These are phyloP conservation scores for Aspergillus sp. DNA, from an alignment of 2,329 filamentous ascomycete genomes.

Conservation along the genomic window DNA sequence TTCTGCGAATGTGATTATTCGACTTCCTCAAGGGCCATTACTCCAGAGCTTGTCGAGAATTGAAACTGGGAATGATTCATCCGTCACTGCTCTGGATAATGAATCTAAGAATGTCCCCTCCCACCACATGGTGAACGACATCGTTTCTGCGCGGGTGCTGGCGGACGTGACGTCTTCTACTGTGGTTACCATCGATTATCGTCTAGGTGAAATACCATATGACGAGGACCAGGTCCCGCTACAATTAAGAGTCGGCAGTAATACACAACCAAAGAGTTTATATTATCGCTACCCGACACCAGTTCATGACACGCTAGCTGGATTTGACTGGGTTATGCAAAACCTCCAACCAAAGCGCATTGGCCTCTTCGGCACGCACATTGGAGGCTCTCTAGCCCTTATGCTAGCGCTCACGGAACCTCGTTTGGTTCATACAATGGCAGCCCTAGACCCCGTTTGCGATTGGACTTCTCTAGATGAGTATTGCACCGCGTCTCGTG, in stretches of 20 bases:
- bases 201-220: slow-evolving; percentile 27
- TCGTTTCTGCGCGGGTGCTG: slow-evolving; percentile 16
- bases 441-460: slow-evolving; percentile 36
- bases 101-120: neutral
- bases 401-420: slow-evolving; percentile 46
- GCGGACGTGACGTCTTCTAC: slow-evolving; percentile 33
- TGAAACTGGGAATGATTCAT: neutral
- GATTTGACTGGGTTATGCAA: slow-evolving; percentile 39
- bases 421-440: slow-evolving; percentile 31
- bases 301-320: slow-evolving; percentile 40
- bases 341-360: slow-evolving; percentile 31
- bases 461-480: slow-evolving; percentile 45
- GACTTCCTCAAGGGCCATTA: slow-evolving; percentile 38
- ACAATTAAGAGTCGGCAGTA: neutral
- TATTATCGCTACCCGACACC: slow-evolving; percentile 36
- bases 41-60: slow-evolving; percentile 11
- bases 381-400: slow-evolving; percentile 43
- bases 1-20: slow-evolving; percentile 33
- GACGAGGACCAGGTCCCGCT: neutral
- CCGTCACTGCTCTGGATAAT: neutral
- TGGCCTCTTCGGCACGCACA: slow-evolving; percentile 34
- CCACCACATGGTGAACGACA: neutral
- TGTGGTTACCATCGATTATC: slow-evolving; percentile 44
- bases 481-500: slow-evolving; percentile 27
- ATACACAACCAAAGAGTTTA: neutral